Conservation (phyloP, 1,284 basidiomycete species). For the Golubevia pallescens region DNA sequence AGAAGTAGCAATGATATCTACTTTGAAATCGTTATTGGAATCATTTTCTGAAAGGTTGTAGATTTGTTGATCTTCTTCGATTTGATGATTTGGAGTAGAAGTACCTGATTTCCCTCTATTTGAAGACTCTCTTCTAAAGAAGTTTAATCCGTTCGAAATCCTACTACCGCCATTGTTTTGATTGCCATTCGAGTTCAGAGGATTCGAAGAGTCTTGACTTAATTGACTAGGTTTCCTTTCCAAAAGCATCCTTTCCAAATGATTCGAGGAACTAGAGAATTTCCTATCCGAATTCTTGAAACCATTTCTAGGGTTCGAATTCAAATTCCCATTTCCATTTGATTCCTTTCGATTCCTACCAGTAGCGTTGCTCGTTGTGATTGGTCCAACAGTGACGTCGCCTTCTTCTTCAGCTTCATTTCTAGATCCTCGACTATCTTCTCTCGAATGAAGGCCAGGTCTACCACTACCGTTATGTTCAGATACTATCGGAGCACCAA, state of each 20-base stretch:
- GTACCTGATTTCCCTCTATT: background rate
- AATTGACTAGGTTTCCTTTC: too few species aligned
- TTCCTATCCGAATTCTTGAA: too few species aligned
- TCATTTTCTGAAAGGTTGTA: conserved; percentile 13
- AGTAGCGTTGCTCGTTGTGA: conserved; percentile 16
- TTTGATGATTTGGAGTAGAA: background rate
- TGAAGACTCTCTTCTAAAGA: too few species aligned
- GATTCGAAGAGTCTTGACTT: too few species aligned
- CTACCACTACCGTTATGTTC: conserved; percentile 3
- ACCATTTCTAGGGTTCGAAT: too few species aligned
- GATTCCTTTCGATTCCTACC: conserved; percentile 13
- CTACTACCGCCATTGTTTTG: too few species aligned
- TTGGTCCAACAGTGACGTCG: too few species aligned
- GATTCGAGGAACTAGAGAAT: too few species aligned
- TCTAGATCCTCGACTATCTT: conserved; percentile 16
- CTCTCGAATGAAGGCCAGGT: conserved; percentile 14
- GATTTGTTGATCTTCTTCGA: conserved; percentile 4
- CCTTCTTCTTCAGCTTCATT: conserved; percentile 31
- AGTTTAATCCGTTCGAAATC: too few species aligned
- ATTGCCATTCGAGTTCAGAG: too few species aligned
- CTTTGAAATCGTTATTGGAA: background rate
- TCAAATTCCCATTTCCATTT: too few species aligned
- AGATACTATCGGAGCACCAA: background rate
- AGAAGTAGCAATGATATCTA: background rate
- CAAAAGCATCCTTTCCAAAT: too few species aligned